A percentile compares a stretch with the other conserved stretches of the same genome.
Evolutionary conservation across 306 rosid species (phyloP).

Genomic region (Sicyos edulis): DNA sequence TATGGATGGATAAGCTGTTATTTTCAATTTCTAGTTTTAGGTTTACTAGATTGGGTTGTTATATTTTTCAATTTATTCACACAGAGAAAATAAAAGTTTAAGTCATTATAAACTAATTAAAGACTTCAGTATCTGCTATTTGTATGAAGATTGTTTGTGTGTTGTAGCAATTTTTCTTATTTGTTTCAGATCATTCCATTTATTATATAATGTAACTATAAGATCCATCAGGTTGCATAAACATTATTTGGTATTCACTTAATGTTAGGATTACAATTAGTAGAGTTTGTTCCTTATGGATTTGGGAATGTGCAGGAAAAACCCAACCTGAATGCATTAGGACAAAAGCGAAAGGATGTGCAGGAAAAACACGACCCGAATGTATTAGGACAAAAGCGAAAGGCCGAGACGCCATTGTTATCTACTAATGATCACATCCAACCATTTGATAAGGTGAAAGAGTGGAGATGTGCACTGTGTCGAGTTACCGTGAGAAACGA

Average conservation of each 20-base stretch:
- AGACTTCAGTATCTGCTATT: too few relatives aligned
- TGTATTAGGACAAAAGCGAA: conserved; percentile 34
- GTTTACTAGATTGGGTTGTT: too few relatives aligned
- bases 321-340: too few relatives aligned
- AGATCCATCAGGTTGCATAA: neutral
- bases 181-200: neutral
- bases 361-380: conserved; percentile 55
- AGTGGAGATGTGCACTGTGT: conserved; percentile 65
- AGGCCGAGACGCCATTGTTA: conserved; percentile 21
- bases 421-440: neutral
- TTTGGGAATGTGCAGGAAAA: neutral
- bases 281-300: neutral
- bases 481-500: conserved; percentile 32
- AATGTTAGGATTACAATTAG: neutral
- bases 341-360: neutral
- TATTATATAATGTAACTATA: neutral
- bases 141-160: neutral
- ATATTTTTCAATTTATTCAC: too few relatives aligned
- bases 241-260: too few relatives aligned
- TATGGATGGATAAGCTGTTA: too few relatives aligned
- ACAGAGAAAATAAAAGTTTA: too few relatives aligned
- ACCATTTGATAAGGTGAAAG: conserved; percentile 32
- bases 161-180: neutral
- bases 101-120: too few relatives aligned
- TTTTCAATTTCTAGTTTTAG: too few relatives aligned